Evolutionary conservation across 1,284 basidiomycete genomes (phyloP).

Genomic region (Hemileia vastatrix): DNA sequence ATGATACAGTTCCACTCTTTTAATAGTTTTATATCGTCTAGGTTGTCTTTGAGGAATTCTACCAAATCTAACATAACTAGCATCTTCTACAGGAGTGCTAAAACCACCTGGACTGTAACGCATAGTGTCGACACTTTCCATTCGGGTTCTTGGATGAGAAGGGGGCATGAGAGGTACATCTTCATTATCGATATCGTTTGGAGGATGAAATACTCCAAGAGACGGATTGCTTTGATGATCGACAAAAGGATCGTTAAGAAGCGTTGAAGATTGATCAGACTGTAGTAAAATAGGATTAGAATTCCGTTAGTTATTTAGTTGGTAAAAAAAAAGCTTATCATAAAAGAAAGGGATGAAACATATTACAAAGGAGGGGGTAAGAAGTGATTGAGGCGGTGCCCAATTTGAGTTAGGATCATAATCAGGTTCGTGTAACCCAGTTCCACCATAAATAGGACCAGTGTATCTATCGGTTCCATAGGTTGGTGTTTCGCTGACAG

Average conservation of each 20-base stretch:
- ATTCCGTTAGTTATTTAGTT: too few species aligned
- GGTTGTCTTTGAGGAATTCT: slow-evolving; percentile 75
- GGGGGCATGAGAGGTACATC: slow-evolving; percentile 9
- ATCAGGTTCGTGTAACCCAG: slow-evolving; percentile 12
- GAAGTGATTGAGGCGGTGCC: slow-evolving; percentile 14
- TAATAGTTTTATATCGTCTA: slow-evolving; percentile 78
- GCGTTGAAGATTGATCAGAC: too few species aligned
- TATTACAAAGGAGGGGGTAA: background rate
- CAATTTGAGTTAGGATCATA: background rate
- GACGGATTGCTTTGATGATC: too few species aligned
- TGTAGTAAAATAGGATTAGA: too few species aligned
- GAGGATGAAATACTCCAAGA: background rate
- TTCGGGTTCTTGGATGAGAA: too few species aligned
- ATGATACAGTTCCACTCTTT: slow-evolving; percentile 75
- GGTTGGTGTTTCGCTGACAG: too few species aligned
- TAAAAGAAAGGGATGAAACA: background rate
- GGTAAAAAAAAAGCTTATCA: too few species aligned
- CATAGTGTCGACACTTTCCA: background rate
- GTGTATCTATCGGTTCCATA: too few species aligned
- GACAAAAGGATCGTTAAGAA: too few species aligned
- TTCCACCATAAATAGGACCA: slow-evolving; percentile 7
- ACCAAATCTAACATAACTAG: slow-evolving; percentile 56
- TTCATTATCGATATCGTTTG: slow-evolving; percentile 1
- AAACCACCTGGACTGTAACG: slow-evolving; percentile 6
- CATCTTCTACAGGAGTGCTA: slow-evolving; percentile 31